Evolutionary conservation across 305 asterid species (phyloP).

Genomic region (Plantago coronopus): DNA sequence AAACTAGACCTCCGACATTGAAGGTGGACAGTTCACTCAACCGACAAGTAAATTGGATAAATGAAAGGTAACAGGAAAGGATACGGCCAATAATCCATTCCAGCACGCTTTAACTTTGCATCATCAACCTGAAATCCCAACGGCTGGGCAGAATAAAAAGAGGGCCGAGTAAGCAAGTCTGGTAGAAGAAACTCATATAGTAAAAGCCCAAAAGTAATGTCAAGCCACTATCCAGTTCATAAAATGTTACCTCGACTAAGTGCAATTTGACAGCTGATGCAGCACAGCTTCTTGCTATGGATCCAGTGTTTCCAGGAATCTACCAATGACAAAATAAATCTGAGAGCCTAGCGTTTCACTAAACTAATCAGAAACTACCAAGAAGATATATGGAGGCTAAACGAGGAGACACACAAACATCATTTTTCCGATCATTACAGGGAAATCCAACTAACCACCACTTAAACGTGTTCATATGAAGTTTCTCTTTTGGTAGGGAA

Average conservation of each 20-base stretch:
- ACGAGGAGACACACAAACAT: slow-evolving; percentile 13
- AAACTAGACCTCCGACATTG: neutral
- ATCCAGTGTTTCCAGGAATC: slow-evolving; percentile 97
- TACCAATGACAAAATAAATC: slow-evolving; percentile 33
- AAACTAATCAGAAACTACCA: slow-evolving; percentile 3
- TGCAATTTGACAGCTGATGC: slow-evolving; percentile 92
- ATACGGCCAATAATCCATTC: slow-evolving; percentile 99
- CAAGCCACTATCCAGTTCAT: neutral
- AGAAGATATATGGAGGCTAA: slow-evolving; percentile 6
- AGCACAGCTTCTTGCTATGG: slow-evolving; percentile 90
- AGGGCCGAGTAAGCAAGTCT: slow-evolving; percentile 15
- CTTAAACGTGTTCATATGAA: too few relatives aligned
- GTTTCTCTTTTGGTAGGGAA: neutral
- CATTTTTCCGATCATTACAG: neutral
- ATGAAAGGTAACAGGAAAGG: slow-evolving; percentile 32
- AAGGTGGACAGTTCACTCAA: slow-evolving; percentile 2
- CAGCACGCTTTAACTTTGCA: slow-evolving; percentile 84
- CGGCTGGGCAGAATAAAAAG: slow-evolving; percentile 49
- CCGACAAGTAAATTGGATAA: neutral
- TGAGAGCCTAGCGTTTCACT: slow-evolving; percentile 21
- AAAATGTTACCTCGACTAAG: slow-evolving; percentile 60
- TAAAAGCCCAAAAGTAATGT: neutral
- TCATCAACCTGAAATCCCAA: slow-evolving; percentile 82
- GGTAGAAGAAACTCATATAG: slow-evolving; percentile 10
- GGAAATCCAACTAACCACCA: too few relatives aligned